Base-by-base conservation (phyloP, 306 rosid species). In the Mimosa bimucronata region DNA sequence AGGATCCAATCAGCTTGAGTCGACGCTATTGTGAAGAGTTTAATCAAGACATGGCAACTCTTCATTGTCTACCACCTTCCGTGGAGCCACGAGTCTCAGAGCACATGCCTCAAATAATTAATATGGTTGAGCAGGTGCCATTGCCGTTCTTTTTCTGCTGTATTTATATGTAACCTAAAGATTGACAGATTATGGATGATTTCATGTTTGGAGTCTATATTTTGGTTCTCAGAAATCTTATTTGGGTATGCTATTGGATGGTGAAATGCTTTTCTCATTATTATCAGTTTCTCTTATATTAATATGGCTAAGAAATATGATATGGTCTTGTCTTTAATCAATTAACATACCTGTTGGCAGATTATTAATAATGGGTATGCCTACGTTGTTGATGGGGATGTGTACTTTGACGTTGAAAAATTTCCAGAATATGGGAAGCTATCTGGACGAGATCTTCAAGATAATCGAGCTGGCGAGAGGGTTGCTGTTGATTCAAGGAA, bases 391-490 rank as follows among this genome's bases (percentile, higher is more conserved):
- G 98, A 91, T 71, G 99, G 96, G 76, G 98, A 95, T 85, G 92
- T 95, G 50, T 95, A 91, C 91, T 95, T 90, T 79, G 78, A 84
- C 75, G 96, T 95, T 29, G 90, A 91, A 75, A 90, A 89, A 38
- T 90, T 91, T 87, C 96, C 98, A 66, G 88, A 89, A 77, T 95
- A 95, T 88, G 99, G 99, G 61, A 85, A 64, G 72, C 78, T 95
- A 80, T 90, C 99, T 28, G 90, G 94, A 77, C 83, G 98, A 80
- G 91, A 88, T 74, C 83, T 93, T 87, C 94, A 93, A 83, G 99
- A 93, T 82, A 95, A 95, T 79, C 92, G 98, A 82, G 98, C 99
- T 67, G 99, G 98, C 79, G 96, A 95, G 89, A 88, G 99, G 84
- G 96, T 95, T 76, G 91, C 90, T 86, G 87, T 95, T 80, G 99